Conservation (phyloP, 768 basidiomycete species). For the Suillus alpinus region DNA sequence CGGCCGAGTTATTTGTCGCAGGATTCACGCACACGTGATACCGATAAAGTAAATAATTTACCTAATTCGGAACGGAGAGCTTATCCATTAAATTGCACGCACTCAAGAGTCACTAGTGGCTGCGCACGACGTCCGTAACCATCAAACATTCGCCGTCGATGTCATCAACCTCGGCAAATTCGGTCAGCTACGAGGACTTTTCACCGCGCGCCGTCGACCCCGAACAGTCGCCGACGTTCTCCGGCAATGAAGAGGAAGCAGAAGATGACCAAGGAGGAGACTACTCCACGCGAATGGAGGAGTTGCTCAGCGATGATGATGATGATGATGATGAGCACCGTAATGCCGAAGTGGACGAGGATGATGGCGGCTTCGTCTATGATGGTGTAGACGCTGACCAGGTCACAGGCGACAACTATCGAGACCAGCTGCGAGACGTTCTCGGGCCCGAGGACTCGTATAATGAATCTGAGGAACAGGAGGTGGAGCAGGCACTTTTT, state of each 20-base stretch:
- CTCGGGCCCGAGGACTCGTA: conserved; percentile 62
- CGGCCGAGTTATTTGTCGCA: too few species aligned
- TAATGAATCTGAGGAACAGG: conserved; percentile 44
- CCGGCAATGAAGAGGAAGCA: conserved; percentile 28
- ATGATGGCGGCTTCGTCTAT: conserved; percentile 70
- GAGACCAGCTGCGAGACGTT: conserved; percentile 67
- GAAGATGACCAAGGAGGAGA: conserved; percentile 45
- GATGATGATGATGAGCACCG: conserved; percentile 31
- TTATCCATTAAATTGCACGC: background rate
- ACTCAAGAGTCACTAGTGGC: background rate
- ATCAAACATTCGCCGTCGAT: background rate
- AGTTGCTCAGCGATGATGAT: conserved; percentile 44
- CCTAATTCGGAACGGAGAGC: background rate
- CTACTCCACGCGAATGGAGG: conserved; percentile 69
- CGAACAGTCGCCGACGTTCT: conserved; percentile 12
- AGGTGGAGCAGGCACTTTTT: conserved; percentile 45
- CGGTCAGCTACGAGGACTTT: background rate
- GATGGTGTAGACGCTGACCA: conserved; percentile 60
- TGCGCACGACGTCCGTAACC: background rate
- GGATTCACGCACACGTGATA: background rate
- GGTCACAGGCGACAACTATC: conserved; percentile 51
- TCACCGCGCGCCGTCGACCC: background rate
- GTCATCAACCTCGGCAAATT: background rate
- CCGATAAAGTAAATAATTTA: background rate
- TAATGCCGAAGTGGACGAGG: conserved; percentile 42